phyloP scores from a whole-genome alignment of 495 filamentous ascomycete species.

The Talaromyces adpressus region DNA sequence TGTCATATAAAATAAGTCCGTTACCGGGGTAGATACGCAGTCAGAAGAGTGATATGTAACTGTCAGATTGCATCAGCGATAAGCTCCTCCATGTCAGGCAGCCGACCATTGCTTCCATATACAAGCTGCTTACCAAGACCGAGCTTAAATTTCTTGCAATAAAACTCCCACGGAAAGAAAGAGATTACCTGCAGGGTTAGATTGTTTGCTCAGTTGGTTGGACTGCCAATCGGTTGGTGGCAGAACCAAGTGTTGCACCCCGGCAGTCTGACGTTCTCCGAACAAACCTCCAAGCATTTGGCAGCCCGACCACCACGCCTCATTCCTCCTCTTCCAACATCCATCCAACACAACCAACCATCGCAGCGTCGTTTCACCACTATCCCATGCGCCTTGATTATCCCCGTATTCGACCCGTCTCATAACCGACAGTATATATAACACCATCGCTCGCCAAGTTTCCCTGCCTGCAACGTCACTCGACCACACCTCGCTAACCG shows the following conservation, averaged over 20 bases:
- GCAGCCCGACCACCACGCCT: constrained; percentile 2
- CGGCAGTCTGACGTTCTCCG: constrained; percentile 32
- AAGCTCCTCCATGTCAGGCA: background rate
- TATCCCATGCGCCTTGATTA: background rate
- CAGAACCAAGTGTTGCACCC: constrained; percentile 22
- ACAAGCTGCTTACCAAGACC: background rate
- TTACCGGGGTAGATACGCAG: background rate
- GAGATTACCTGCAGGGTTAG: background rate
- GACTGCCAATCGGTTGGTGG: constrained; percentile 9
- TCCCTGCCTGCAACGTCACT: background rate
- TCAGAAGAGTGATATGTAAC: background rate
- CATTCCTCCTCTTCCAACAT: background rate
- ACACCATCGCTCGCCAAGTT: background rate
- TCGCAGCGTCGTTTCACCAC: background rate
- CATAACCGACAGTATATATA: background rate
- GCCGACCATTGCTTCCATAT: background rate
- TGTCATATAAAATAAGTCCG: background rate
- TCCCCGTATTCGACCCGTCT: background rate
- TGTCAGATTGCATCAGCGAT: background rate
- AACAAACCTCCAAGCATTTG: constrained; percentile 10
- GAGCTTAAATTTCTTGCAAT: background rate
- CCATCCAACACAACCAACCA: constrained; percentile 2
- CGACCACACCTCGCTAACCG: background rate
- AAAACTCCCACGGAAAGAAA: background rate
- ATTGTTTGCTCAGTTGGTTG: background rate